phyloP scores from a whole-genome alignment of 2,329 filamentous ascomycete genomes.

The Didymella sp. region DNA sequence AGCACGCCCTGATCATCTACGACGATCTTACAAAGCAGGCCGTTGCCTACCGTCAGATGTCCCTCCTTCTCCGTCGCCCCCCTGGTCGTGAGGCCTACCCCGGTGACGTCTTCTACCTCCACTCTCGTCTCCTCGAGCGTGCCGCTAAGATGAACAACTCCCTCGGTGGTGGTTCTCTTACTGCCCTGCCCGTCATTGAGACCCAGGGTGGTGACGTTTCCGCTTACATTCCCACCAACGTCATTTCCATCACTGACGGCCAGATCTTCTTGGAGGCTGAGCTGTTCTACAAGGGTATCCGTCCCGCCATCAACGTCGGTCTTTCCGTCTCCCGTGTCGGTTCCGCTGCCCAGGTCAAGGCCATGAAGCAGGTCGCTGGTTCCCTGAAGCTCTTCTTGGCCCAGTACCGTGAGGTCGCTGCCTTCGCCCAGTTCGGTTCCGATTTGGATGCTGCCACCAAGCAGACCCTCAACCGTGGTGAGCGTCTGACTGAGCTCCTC shows the following conservation, averaged over 20 bases:
- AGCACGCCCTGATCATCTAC: slow-evolving; percentile 88
- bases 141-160: slow-evolving; percentile 98
- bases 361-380: slow-evolving; percentile 99
- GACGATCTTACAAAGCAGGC: slow-evolving; percentile 99
- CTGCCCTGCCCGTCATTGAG: slow-evolving; percentile 92
- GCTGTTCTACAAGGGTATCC: slow-evolving; percentile 99
- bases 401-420: slow-evolving; percentile 99
- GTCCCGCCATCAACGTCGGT: slow-evolving; percentile 99
- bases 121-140: slow-evolving; percentile 93
- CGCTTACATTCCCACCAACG: slow-evolving; percentile 99
- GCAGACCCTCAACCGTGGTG: slow-evolving; percentile 97
- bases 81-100: slow-evolving; percentile 99
- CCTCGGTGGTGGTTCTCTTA: slow-evolving; percentile 94
- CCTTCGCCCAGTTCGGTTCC: slow-evolving; percentile 99
- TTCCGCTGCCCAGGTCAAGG: slow-evolving; percentile 99
- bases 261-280: slow-evolving; percentile 99
- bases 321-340: slow-evolving; percentile 99
- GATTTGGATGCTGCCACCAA: slow-evolving; percentile 98
- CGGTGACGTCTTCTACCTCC: slow-evolving; percentile 67
- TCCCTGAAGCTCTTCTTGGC: slow-evolving; percentile 99
- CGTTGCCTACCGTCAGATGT: slow-evolving; percentile 98
- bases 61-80: slow-evolving; percentile 93
- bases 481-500: slow-evolving; percentile 97
- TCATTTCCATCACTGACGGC: slow-evolving; percentile 99
- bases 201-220: slow-evolving; percentile 99